These are phyloP conservation scores for Mesembryanthemum crystallinum DNA, from an alignment of 148 eudicot species.

Conservation along the genomic window DNA sequence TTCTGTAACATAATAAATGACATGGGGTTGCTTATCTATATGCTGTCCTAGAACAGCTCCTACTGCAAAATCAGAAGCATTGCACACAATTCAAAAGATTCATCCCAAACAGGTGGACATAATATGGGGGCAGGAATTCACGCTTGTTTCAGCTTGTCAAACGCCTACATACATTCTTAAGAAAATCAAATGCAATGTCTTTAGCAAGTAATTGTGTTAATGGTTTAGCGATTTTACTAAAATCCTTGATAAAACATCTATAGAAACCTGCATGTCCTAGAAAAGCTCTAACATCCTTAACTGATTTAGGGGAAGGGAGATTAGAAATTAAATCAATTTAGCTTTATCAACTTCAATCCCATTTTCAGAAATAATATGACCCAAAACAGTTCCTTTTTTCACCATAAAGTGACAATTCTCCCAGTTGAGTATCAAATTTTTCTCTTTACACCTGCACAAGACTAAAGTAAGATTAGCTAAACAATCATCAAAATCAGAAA, in stretches of 20 bases:
- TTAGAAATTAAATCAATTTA: background rate
- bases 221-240: conserved; percentile 6
- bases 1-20: background rate
- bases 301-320: background rate
- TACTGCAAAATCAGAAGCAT: background rate
- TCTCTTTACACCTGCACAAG: background rate
- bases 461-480: no score
- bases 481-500: no score
- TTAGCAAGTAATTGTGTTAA: conserved; percentile 2
- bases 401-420: conserved; percentile 9
- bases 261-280: background rate
- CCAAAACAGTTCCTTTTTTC: background rate
- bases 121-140: background rate
- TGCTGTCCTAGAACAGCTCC: conserved; percentile 11
- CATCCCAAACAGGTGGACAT: background rate
- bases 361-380: background rate
- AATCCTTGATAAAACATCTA: conserved; percentile 1
- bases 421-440: conserved; percentile 5
- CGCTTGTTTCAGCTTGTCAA: background rate
- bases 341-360: background rate
- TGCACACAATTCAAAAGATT: background rate
- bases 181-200: conserved; percentile 11
- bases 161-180: background rate
- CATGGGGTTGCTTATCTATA: background rate
- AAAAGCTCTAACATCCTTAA: background rate